Base-by-base conservation (phyloP, 2,329 filamentous ascomycete species). In the Xylaria sp. region DNA sequence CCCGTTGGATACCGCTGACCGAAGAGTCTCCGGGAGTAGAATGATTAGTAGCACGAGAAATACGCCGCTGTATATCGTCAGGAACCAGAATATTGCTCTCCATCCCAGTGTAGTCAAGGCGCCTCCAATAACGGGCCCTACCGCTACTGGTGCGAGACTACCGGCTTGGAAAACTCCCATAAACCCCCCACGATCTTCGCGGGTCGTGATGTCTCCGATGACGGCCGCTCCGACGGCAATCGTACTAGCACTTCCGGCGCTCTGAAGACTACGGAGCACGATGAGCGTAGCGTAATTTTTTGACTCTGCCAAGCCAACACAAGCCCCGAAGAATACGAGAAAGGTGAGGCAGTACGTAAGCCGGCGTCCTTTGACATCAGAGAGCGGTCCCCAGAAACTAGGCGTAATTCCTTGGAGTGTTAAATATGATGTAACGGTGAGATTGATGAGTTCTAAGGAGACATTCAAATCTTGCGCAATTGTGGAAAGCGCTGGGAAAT, bases 121-220 rank as follows among this genome's bases (percentile, higher is more conserved):
- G 2, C 84, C 85, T 7, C 85, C 84, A 8, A 86, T 75, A 3
- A 86, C 76, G 0, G 85, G 84, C 0, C 81, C 76, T 2, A 78
- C 58, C 7, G 76, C 73, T 0, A 76, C 71, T 13, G 77, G 80
- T 27, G 76, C 74, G 10, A 75, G 68, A 19, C 72, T 33, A 3
- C 72, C 73, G 4, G 69, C 35, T 48, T 77, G 79, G 52, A 78
- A 81, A 65, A 79, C 79, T 33, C 79, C 84, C 65, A 87, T 81
- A 68, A 82, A 84, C 9, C 78, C 74, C 15, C 84, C 85, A 46
- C 87, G 78, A 67, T 89, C 85, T 0, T 80, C 78, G 1, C 80
- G 79, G 0, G 84, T 86, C 0, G 81, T 81, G 3, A 88, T 77
- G 65, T 90, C 87, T 1, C 81, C 82, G 3, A 89, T 80, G 0